Evolutionary conservation across 2,329 filamentous ascomycete species (phyloP).

Genomic region (Colletotrichum kahawae): DNA sequence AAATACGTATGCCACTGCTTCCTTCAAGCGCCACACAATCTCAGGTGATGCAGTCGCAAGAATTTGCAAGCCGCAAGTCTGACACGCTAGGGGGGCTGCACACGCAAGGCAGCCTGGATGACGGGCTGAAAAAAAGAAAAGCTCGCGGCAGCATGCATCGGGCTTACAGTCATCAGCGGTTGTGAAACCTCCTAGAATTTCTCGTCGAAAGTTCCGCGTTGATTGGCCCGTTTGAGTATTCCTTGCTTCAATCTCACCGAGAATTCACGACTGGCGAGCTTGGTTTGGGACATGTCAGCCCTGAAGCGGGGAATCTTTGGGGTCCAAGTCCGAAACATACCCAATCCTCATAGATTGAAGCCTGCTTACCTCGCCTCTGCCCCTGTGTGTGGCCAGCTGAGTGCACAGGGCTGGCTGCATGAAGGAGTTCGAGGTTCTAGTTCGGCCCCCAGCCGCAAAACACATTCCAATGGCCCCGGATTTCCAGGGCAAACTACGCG

Average conservation of each 20-base stretch:
- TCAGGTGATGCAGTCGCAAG: background rate
- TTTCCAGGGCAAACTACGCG: background rate
- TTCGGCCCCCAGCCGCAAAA: background rate
- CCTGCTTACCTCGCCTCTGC: background rate
- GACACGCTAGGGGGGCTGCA: background rate
- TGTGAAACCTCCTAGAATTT: background rate
- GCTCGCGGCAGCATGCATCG: background rate
- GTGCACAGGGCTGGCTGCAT: background rate
- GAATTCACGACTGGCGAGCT: background rate
- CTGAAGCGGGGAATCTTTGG: background rate
- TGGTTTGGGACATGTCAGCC: background rate
- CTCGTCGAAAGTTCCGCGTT: background rate
- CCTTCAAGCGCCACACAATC: background rate
- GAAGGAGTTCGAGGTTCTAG: background rate
- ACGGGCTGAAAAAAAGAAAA: background rate
- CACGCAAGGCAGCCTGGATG: background rate
- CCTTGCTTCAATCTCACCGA: background rate
- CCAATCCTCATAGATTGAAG: background rate
- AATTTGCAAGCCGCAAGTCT: background rate
- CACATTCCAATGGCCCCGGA: background rate
- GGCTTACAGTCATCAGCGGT: background rate
- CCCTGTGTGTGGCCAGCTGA: background rate
- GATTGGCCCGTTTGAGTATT: background rate
- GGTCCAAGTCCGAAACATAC: background rate
- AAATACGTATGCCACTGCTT: background rate